These are phyloP conservation scores for Chrysosporium queenslandicum DNA, from an alignment of 2,329 filamentous ascomycete species.

Conservation along the genomic window DNA sequence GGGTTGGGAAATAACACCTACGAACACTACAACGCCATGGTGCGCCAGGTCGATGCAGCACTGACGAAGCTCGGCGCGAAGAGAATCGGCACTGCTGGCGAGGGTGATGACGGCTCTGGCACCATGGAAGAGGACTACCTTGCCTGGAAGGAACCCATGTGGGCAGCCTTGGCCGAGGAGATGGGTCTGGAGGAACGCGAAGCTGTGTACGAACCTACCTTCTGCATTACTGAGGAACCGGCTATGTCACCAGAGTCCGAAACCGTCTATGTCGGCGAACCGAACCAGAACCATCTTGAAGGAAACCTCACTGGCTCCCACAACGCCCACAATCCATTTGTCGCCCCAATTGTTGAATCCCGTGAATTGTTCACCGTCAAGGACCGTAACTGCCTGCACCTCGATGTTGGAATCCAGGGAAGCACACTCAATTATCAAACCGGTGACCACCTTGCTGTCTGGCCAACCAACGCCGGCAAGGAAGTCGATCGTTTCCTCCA, in stretches of 20 bases:
- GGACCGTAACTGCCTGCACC: constrained; percentile 88
- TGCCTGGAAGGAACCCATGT: constrained; percentile 99
- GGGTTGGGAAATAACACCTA: constrained; percentile 99
- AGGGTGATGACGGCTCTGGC: constrained; percentile 93
- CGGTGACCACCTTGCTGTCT: constrained; percentile 92
- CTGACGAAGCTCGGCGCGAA: constrained; percentile 72
- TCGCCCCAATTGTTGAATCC: constrained; percentile 88
- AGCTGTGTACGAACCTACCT: constrained; percentile 87
- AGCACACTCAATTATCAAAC: constrained; percentile 91
- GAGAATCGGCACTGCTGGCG: constrained; percentile 77
- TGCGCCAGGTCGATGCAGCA: constrained; percentile 76
- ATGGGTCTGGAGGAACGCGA: constrained; percentile 92
- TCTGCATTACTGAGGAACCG: constrained; percentile 67
- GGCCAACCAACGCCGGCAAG: constrained; percentile 88
- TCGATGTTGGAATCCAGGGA: constrained; percentile 84
- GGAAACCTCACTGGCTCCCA: constrained; percentile 75
- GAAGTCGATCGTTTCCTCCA: constrained; percentile 86
- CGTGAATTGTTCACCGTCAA: constrained; percentile 79
- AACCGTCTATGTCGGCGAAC: constrained; percentile 88
- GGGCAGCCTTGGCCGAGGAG: constrained; percentile 68
- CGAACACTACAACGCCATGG: constrained; percentile 98
- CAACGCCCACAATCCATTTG: constrained; percentile 94
- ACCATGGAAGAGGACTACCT: constrained; percentile 99
- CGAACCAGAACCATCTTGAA: constrained; percentile 90
- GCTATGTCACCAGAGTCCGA: constrained; percentile 63